Percentiles rank a stretch among this genome's conserved stretches.
Conservation (phyloP, 2,329 filamentous ascomycete species). For the Dothideomycetes sp. region DNA sequence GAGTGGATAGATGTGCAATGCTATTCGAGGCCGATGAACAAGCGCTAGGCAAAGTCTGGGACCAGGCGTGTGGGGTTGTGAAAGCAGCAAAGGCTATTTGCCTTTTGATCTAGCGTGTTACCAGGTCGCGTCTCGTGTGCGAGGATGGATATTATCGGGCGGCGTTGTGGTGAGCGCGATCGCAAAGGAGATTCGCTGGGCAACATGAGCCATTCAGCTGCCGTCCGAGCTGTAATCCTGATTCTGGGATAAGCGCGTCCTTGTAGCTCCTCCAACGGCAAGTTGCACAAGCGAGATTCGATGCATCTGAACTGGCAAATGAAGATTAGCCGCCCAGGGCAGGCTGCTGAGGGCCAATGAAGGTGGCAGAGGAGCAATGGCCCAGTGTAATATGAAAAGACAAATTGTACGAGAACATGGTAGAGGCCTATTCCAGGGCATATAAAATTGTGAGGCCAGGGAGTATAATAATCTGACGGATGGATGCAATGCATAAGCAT, state of each 20-base stretch:
- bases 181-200: neutral
- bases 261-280: too few species aligned
- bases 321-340: neutral
- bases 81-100: neutral
- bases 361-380: neutral
- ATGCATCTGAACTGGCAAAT: neutral
- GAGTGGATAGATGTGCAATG: too few species aligned
- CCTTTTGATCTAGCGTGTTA: neutral
- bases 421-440: too few species aligned
- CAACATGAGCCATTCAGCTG: neutral
- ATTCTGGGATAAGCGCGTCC: neutral
- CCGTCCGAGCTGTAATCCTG: too few species aligned
- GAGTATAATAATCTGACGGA: neutral
- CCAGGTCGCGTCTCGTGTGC: neutral
- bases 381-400: neutral
- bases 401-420: neutral
- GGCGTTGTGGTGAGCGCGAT: neutral
- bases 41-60: neutral
- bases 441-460: neutral
- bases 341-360: too few species aligned
- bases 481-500: neutral
- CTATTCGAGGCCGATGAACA: too few species aligned
- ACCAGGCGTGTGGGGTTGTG: neutral
- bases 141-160: neutral
- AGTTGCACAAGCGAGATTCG: neutral